Evolutionary conservation across 352 stramenopile species (phyloP).

Genomic region (Nothophytophthora sp.): DNA sequence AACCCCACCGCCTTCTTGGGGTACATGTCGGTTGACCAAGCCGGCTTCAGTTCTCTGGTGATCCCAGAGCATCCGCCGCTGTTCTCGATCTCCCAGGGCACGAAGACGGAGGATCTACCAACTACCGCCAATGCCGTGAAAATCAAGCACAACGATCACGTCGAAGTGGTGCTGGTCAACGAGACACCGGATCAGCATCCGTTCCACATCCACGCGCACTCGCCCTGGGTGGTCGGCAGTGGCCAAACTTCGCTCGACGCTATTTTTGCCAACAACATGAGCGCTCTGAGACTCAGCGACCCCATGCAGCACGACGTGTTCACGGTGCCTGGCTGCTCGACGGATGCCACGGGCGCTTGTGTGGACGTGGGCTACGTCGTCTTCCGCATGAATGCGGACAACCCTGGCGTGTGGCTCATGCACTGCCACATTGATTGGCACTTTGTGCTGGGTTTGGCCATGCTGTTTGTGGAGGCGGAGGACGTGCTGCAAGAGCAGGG

Average conservation of each 20-base stretch:
- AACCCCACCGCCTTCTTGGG: conserved; percentile 27
- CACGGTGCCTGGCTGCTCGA: conserved; percentile 33
- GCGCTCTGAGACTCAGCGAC: conserved; percentile 21
- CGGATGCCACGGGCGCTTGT: conserved; percentile 23
- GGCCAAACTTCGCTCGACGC: conserved; percentile 18
- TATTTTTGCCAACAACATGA: conserved; percentile 23
- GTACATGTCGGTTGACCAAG: conserved; percentile 29
- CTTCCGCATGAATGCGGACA: conserved; percentile 41
- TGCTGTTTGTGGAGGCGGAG: conserved; percentile 46
- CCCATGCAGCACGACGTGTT: conserved; percentile 46
- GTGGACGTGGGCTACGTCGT: conserved; percentile 37
- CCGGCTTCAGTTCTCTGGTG: conserved; percentile 24
- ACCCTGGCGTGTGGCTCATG: conserved; percentile 48
- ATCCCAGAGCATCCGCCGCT: conserved; percentile 30
- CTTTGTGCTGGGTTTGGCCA: conserved; percentile 37
- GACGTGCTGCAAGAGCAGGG: conserved; percentile 30
- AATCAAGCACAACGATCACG: conserved; percentile 29
- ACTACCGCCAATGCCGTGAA: conserved; percentile 26
- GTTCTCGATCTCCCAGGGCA: conserved; percentile 33
- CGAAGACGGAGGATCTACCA: conserved; percentile 28
- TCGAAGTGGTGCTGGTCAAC: conserved; percentile 46
- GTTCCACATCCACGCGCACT: conserved; percentile 47
- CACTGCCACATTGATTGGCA: conserved; percentile 60
- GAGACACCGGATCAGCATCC: conserved; percentile 39
- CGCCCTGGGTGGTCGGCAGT: conserved; percentile 37